phyloP scores from a whole-genome alignment of 805 yeast genomes.

The Ogataea henricii region DNA sequence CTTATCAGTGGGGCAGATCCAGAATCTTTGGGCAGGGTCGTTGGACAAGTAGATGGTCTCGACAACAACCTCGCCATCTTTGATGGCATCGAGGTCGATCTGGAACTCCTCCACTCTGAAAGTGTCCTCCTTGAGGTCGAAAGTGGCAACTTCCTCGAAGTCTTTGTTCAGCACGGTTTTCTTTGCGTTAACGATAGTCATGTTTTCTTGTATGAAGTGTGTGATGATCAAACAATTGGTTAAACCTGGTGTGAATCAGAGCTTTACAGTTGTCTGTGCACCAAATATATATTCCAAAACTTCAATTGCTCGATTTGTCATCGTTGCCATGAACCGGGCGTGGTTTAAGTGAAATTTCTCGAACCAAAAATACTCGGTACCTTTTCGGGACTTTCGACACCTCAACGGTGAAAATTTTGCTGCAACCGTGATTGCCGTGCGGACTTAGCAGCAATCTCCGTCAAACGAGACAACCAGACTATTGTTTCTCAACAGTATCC shows the following conservation, averaged over 20 bases:
- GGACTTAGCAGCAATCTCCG: not conserved
- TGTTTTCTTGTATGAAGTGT: not conserved
- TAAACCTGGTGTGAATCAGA: too few species aligned
- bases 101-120: constrained; percentile 7
- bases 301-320: not conserved
- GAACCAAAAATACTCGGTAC: constrained; percentile 1
- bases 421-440: too few species aligned
- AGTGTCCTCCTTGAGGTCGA: constrained; percentile 4
- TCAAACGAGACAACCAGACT: not conserved
- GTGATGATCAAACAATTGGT: too few species aligned
- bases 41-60: constrained; percentile 51
- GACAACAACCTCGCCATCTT: constrained; percentile 38
- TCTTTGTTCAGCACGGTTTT: constrained; percentile 6
- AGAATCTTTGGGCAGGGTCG: constrained; percentile 63
- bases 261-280: not conserved
- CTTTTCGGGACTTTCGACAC: not conserved
- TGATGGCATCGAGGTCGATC: constrained; percentile 5
- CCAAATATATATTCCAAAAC: not conserved
- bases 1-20: constrained; percentile 43
- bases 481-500: too few species aligned
- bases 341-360: constrained; percentile 1
- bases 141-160: constrained; percentile 3
- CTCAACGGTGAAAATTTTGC: not conserved
- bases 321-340: not conserved
- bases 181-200: constrained; percentile 6